These are phyloP conservation scores for Debaryomyces sp. DNA, from an alignment of 1,139 yeast genomes.

Conservation along the genomic window DNA sequence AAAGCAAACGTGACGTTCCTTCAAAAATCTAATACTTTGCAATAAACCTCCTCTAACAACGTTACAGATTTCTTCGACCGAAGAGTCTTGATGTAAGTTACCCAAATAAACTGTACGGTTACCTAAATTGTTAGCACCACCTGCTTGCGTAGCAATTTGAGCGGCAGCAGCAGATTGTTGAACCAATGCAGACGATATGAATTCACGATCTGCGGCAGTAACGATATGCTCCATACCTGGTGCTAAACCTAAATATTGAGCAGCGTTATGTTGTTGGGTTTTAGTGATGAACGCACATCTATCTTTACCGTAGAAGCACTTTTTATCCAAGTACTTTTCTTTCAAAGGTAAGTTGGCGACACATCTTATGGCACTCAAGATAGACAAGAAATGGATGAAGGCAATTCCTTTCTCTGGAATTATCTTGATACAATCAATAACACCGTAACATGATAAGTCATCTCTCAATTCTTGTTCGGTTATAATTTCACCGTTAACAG, in stretches of 20 bases:
- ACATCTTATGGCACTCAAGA: slow-evolving; percentile 59
- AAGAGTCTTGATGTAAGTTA: slow-evolving; percentile 80
- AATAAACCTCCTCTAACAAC: slow-evolving; percentile 90
- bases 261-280: slow-evolving; percentile 96
- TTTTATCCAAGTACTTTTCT: slow-evolving; percentile 57
- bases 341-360: slow-evolving; percentile 58
- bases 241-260: slow-evolving; percentile 88
- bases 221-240: slow-evolving; percentile 87
- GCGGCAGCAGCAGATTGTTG: slow-evolving; percentile 75
- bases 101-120: slow-evolving; percentile 93
- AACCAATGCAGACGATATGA: slow-evolving; percentile 59
- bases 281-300: slow-evolving; percentile 79
- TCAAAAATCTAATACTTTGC: slow-evolving; percentile 70
- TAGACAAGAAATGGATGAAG: slow-evolving; percentile 61
- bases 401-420: slow-evolving; percentile 63
- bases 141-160: slow-evolving; percentile 72
- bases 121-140: slow-evolving; percentile 79
- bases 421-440: slow-evolving; percentile 58
- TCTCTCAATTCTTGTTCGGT: slow-evolving; percentile 59
- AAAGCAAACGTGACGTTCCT: slow-evolving; percentile 86
- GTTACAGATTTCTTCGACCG: slow-evolving; percentile 91
- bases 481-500: slow-evolving; percentile 47
- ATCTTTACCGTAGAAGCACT: slow-evolving; percentile 65
- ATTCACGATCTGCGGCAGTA: slow-evolving; percentile 77
- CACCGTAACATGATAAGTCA: slow-evolving; percentile 55